phyloP scores from a whole-genome alignment of 2,329 filamentous ascomycete genomes.

The Colletotrichum filicis region DNA sequence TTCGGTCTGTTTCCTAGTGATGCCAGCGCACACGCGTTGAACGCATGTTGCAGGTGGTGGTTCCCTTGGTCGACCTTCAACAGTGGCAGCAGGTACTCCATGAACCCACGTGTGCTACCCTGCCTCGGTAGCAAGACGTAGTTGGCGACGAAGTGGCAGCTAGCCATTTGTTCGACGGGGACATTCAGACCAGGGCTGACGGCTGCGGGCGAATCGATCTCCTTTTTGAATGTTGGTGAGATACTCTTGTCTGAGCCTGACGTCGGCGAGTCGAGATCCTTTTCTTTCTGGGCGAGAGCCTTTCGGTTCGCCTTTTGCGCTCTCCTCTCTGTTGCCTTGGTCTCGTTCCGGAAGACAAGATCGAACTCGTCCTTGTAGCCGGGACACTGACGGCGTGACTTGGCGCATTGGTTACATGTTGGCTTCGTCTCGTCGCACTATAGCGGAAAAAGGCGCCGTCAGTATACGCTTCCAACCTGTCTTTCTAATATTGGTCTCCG shows the following conservation, averaged over 20 bases:
- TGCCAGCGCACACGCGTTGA: slow-evolving; percentile 69
- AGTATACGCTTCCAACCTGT: slow-evolving; percentile 22
- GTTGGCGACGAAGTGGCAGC: slow-evolving; percentile 70
- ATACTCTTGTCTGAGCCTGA: slow-evolving; percentile 34
- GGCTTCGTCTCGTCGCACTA: slow-evolving; percentile 77
- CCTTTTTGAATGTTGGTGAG: slow-evolving; percentile 38
- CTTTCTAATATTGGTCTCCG: neutral
- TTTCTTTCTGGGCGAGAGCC: slow-evolving; percentile 50
- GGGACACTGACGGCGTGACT: slow-evolving; percentile 71
- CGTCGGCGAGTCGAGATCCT: slow-evolving; percentile 39
- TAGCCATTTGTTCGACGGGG: slow-evolving; percentile 64
- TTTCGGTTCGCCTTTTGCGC: slow-evolving; percentile 67
- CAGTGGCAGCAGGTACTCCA: slow-evolving; percentile 69
- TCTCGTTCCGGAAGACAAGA: slow-evolving; percentile 78
- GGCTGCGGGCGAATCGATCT: slow-evolving; percentile 31
- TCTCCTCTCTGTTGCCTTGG: slow-evolving; percentile 72
- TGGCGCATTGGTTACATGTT: slow-evolving; percentile 72
- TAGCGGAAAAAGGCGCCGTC: slow-evolving; percentile 16
- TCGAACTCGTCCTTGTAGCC: slow-evolving; percentile 80
- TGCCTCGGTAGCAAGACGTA: slow-evolving; percentile 66
- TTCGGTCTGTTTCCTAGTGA: slow-evolving; percentile 64
- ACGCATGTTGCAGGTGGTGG: slow-evolving; percentile 65
- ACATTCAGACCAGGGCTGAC: slow-evolving; percentile 53
- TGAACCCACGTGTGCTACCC: slow-evolving; percentile 63
- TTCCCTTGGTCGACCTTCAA: slow-evolving; percentile 56